Percentiles rank a stretch among this genome's conserved stretches.
Conservation (phyloP, 352 stramenopile genomes). For the Pythium utonaiense region DNA sequence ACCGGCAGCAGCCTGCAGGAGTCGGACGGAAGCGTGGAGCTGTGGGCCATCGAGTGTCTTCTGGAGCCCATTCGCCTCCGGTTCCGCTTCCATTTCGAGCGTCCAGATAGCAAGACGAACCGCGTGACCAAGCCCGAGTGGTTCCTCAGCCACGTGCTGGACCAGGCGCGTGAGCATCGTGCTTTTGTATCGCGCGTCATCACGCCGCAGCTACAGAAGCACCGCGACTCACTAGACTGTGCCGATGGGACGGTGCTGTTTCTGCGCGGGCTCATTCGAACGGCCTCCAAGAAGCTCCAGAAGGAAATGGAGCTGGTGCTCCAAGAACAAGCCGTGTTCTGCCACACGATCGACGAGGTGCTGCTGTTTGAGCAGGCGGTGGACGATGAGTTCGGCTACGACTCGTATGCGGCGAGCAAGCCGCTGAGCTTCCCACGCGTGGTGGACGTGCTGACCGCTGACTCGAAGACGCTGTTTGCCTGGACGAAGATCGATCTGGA, state of each 20-base stretch:
- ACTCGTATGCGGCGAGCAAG: slow-evolving; percentile 38
- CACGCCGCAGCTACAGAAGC: slow-evolving; percentile 44
- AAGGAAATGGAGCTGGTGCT: slow-evolving; percentile 44
- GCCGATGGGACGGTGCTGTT: slow-evolving; percentile 62
- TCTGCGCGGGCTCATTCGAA: slow-evolving; percentile 41
- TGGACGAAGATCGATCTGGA: slow-evolving; percentile 62
- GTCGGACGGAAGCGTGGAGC: slow-evolving; percentile 17
- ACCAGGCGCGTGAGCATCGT: slow-evolving; percentile 48
- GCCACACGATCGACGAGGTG: slow-evolving; percentile 71
- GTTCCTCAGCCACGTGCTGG: slow-evolving; percentile 56
- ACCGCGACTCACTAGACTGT: slow-evolving; percentile 41
- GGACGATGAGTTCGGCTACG: slow-evolving; percentile 63
- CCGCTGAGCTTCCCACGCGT: slow-evolving; percentile 47
- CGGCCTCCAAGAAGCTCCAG: slow-evolving; percentile 43
- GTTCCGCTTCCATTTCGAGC: slow-evolving; percentile 76
- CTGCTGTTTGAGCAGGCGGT: slow-evolving; percentile 66
- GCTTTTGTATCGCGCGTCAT: slow-evolving; percentile 40
- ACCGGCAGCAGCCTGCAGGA: neutral
- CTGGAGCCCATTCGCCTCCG: slow-evolving; percentile 51
- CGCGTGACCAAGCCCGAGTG: slow-evolving; percentile 73
- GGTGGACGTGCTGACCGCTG: slow-evolving; percentile 57
- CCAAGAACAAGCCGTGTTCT: slow-evolving; percentile 31
- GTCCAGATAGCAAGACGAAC: slow-evolving; percentile 62
- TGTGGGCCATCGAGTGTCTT: slow-evolving; percentile 69
- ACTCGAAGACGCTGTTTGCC: slow-evolving; percentile 47